Conservation (phyloP, 73 alveolate genomes). For the Paramecium tetraurelia region DNA sequence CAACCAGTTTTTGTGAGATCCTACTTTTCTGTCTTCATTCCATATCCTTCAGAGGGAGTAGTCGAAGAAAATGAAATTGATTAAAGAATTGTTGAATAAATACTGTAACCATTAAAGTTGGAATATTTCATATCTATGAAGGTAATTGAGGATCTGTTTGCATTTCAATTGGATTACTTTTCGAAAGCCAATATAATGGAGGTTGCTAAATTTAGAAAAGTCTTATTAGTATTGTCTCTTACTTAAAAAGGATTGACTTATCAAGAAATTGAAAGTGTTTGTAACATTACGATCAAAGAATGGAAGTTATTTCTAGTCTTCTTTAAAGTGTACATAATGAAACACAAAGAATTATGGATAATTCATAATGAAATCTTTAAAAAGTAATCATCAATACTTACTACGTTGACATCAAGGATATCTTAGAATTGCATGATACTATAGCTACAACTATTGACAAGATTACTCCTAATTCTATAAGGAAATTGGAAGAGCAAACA, state of each 20-base stretch:
- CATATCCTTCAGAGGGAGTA: constrained; percentile 61
- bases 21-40: constrained; percentile 37
- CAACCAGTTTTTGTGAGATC: constrained; percentile 25
- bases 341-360: constrained; percentile 53
- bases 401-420: not conserved
- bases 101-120: not conserved
- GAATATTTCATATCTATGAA: constrained; percentile 6
- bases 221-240: constrained; percentile 26
- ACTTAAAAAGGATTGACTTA: constrained; percentile 57
- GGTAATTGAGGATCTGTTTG: constrained; percentile 31
- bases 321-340: constrained; percentile 44
- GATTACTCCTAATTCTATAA: constrained; percentile 39
- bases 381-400: constrained; percentile 22
- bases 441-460: constrained; percentile 47
- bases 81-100: not conserved
- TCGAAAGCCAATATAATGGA: not conserved
- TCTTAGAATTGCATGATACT: not conserved
- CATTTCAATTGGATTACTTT: constrained; percentile 19
- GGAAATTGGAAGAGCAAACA: constrained; percentile 59
- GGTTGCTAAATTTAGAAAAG: not conserved
- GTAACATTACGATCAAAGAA: not conserved
- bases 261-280: constrained; percentile 14
- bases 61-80: constrained; percentile 8
- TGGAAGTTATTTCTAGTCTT: constrained; percentile 57
- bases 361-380: constrained; percentile 58